Base-by-base conservation (phyloP, 2,329 filamentous ascomycete genomes). In the Huntiella decipiens region DNA sequence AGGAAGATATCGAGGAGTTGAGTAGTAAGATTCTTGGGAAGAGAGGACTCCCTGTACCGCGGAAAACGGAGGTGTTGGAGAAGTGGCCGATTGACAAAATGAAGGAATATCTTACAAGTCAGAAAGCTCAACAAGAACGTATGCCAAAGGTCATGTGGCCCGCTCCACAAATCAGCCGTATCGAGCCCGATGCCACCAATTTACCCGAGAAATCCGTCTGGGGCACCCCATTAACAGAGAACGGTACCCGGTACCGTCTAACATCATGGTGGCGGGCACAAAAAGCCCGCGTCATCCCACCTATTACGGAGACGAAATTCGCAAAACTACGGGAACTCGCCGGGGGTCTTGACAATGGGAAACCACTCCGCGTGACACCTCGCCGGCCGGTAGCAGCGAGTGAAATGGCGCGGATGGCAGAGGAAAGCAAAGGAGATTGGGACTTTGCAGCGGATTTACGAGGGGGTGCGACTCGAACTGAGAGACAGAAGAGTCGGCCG, bases 11-110 rank as follows among this genome's bases (percentile, higher is more conserved):
- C 3, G 6, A 40, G 16, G 34, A 44, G 19, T 36, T 34, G 32
- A 41, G 40, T 36, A 4, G 13, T n/a, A 13, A 12, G 40, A 16
- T 16, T 6, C 13, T 43, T 31, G 11, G 2, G n/a, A 5, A 17
- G 17, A 38, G 13, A 16, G 13, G 13, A 12, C 1, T 31, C 10
- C 13, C 7, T n/a, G 12, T 22, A 12, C 47, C 47, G 16, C 49
- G 44, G 16, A 48, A 44, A 31, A 50, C 51, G 41, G 41, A 43
- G 5, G 61, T 70, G 58, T 60, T 72, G 16, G 62, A 68, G 12
- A 59, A 62, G 22, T 74, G 70, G 71, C 63, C 73, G 48, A 53
- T 61, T 2, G 51, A 55, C 0, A 73, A 68, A 54, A 53, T 76
- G 13, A 47, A 54, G 3, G 53, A 56, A 2, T 58, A 71, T 5